These are phyloP conservation scores for Gonapodya sp. DNA, from an alignment of 192 early-diverging fungal species.

Conservation along the genomic window DNA sequence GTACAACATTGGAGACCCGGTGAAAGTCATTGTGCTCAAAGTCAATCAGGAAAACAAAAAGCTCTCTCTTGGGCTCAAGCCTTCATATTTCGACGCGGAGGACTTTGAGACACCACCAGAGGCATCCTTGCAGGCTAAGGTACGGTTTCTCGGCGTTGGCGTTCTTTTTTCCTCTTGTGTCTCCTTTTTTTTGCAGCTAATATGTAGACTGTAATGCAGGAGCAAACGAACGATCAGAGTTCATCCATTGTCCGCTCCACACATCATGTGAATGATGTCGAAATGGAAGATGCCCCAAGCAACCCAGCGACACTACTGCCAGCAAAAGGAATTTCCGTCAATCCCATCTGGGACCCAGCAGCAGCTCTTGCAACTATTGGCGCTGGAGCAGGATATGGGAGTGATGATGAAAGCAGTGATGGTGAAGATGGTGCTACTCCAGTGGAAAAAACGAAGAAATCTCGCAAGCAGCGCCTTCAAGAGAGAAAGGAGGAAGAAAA, in stretches of 20 bases:
- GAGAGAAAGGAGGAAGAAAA: conserved; percentile 41
- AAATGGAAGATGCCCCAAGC: not conserved
- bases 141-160: too few species aligned
- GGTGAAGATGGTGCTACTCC: conserved; percentile 30
- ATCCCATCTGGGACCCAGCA: not conserved
- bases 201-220: not conserved
- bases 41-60: conserved; percentile 59
- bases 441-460: conserved; percentile 23
- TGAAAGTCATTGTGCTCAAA: conserved; percentile 69
- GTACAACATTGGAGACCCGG: conserved; percentile 73
- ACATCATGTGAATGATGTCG: conserved; percentile 3
- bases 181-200: not conserved
- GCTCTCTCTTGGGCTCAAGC: conserved; percentile 70
- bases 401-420: conserved; percentile 27
- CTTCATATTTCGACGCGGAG: conserved; percentile 64
- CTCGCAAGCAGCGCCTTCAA: conserved; percentile 49
- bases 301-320: not conserved
- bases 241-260: not conserved
- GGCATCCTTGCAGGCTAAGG: not conserved
- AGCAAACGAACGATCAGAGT: not conserved
- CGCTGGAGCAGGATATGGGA: not conserved
- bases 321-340: not conserved
- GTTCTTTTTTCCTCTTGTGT: too few species aligned
- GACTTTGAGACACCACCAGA: not conserved
- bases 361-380: not conserved